Conservation (phyloP, 495 filamentous ascomycete species). For the Halenospora varia region DNA sequence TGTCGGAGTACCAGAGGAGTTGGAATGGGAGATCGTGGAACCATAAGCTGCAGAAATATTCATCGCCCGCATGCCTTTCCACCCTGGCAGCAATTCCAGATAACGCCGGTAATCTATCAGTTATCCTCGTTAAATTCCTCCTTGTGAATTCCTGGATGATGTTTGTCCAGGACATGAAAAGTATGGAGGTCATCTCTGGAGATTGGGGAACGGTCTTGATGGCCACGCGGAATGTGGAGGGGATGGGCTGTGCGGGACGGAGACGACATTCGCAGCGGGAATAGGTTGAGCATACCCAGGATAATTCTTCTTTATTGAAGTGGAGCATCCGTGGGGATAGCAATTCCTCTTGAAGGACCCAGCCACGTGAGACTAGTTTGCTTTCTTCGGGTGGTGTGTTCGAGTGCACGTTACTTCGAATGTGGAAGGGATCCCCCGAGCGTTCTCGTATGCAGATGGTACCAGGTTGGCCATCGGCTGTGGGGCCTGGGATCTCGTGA, state of each 20-base stretch:
- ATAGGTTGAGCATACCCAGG: neutral
- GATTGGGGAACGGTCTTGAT: neutral
- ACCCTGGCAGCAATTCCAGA: neutral
- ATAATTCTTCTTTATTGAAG: slow-evolving; percentile 3
- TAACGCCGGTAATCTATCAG: neutral
- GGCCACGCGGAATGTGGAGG: neutral
- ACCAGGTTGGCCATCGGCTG: too few relatives aligned
- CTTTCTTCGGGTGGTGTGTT: neutral
- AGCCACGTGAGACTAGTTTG: slow-evolving; percentile 3
- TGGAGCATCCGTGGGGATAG: slow-evolving; percentile 13
- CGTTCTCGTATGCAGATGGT: too few relatives aligned
- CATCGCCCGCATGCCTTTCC: neutral
- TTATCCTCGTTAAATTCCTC: neutral
- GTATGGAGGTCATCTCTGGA: neutral
- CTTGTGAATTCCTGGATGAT: neutral
- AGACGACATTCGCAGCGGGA: slow-evolving; percentile 3
- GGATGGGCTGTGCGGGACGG: slow-evolving; percentile 7
- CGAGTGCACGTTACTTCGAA: slow-evolving; percentile 1
- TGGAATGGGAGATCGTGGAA: neutral
- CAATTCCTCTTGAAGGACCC: slow-evolving; percentile 18
- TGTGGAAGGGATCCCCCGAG: too few relatives aligned
- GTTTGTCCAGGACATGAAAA: neutral
- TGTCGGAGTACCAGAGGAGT: neutral
- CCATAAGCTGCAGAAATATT: neutral
- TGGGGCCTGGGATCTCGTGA: too few relatives aligned